Evolutionary conservation across 352 stramenopile genomes (phyloP).

Genomic region (Phytophthora ramorum): DNA sequence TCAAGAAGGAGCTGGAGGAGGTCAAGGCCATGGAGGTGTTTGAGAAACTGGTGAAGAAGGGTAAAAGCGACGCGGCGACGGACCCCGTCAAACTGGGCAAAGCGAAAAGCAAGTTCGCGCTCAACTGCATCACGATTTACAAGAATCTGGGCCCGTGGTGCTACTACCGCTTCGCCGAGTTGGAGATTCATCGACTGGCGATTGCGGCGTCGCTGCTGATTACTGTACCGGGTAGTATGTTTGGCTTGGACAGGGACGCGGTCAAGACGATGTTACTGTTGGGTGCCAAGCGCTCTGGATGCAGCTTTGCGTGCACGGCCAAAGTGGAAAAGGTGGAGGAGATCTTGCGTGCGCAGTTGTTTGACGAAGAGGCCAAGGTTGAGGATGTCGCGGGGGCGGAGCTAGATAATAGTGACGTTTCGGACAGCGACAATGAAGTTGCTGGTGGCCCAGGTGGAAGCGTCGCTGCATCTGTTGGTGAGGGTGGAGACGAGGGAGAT

Average conservation of each 20-base stretch:
- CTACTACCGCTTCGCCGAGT: constrained; percentile 72
- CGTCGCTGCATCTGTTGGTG: neutral
- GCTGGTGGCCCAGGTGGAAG: neutral
- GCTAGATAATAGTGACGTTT: constrained; percentile 30
- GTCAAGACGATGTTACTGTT: constrained; percentile 59
- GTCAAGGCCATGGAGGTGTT: constrained; percentile 56
- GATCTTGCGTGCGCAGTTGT: constrained; percentile 51
- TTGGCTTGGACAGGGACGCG: constrained; percentile 62
- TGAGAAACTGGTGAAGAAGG: constrained; percentile 59
- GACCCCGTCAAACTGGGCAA: constrained; percentile 57
- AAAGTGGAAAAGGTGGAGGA: constrained; percentile 69
- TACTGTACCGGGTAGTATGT: constrained; percentile 59
- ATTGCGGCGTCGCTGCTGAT: constrained; percentile 61
- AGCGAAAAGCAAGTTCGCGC: constrained; percentile 59
- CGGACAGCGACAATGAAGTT: constrained; percentile 42
- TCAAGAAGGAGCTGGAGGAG: constrained; percentile 57
- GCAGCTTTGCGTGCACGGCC: constrained; percentile 55
- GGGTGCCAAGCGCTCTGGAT: constrained; percentile 43
- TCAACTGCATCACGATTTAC: constrained; percentile 63
- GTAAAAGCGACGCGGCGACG: constrained; percentile 45
- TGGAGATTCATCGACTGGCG: constrained; percentile 76
- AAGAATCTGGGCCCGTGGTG: constrained; percentile 77
- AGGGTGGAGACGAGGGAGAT: constrained; percentile 7
- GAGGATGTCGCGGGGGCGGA: constrained; percentile 28
- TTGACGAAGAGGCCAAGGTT: constrained; percentile 26